Percentiles rank a stretch among this genome's conserved stretches.
Conservation (phyloP, 306 rosid species). For the Fagus crenata region DNA sequence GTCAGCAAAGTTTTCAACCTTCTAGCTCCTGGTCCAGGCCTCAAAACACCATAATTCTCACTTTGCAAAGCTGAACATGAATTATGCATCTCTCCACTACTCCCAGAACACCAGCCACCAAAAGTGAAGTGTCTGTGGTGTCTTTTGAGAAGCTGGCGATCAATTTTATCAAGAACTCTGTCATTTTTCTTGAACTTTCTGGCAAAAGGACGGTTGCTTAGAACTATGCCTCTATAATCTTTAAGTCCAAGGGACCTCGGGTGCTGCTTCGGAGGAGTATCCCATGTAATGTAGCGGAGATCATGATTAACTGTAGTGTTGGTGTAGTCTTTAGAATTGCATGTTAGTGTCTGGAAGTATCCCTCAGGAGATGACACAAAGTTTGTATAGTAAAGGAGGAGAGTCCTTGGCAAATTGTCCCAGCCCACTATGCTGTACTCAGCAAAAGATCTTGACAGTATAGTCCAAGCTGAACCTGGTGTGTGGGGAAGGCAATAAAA, state of each 20-base stretch:
- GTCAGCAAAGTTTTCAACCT: conserved; percentile 54
- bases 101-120: conserved; percentile 79
- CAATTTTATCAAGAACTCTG: conserved; percentile 64
- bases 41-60: conserved; percentile 58
- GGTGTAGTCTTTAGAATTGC: conserved; percentile 68
- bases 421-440: conserved; percentile 84
- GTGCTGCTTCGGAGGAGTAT: conserved; percentile 89
- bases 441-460: conserved; percentile 79
- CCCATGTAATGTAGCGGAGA: conserved; percentile 90
- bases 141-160: conserved; percentile 66
- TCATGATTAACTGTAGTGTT: conserved; percentile 85
- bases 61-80: conserved; percentile 47
- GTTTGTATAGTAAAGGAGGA: conserved; percentile 89
- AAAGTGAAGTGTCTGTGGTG: conserved; percentile 42
- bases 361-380: conserved; percentile 92
- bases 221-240: conserved; percentile 59
- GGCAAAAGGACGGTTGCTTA: conserved; percentile 78
- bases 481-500: conserved; percentile 9
- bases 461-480: conserved; percentile 94
- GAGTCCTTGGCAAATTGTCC: conserved; percentile 92
- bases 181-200: conserved; percentile 75
- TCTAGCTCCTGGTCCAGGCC: conserved; percentile 67
- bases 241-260: conserved; percentile 69
- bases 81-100: conserved; percentile 26
- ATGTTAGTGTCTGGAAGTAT: conserved; percentile 79